Evolutionary conservation across 2,329 filamentous ascomycete genomes (phyloP).

Genomic region (Magnaporthiopsis rhizophila): DNA sequence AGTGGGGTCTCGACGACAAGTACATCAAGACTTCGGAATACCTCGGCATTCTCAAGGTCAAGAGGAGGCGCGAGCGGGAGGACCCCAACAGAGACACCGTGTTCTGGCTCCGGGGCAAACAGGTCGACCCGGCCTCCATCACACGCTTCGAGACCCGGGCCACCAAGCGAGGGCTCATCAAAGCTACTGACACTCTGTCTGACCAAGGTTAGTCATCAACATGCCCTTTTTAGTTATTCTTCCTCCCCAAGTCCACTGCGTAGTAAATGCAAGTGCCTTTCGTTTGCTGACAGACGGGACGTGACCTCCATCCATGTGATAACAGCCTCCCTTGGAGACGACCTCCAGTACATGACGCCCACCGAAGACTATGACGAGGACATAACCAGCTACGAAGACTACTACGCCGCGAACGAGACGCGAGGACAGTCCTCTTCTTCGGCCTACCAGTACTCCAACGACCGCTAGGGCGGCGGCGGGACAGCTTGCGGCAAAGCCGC

Average conservation of each 20-base stretch:
- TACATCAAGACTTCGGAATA: conserved; percentile 25
- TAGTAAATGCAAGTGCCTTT: not conserved
- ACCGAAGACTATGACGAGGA: not conserved
- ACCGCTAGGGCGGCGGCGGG: too few relatives aligned
- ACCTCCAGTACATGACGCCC: not conserved
- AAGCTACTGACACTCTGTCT: conserved; percentile 3
- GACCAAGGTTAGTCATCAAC: conserved; percentile 1
- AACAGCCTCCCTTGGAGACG: not conserved
- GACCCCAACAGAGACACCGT: conserved; percentile 17
- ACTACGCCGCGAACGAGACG: not conserved
- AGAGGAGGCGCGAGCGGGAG: conserved; percentile 15
- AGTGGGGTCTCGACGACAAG: conserved; percentile 25
- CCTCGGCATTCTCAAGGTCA: conserved; percentile 22
- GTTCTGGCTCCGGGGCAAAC: conserved; percentile 20
- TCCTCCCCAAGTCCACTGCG: not conserved
- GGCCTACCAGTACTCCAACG: too few relatives aligned
- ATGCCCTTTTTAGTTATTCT: not conserved
- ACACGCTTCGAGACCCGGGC: conserved; percentile 11
- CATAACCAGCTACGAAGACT: conserved; percentile 1
- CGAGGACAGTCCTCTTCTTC: not conserved
- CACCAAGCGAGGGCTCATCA: conserved; percentile 10
- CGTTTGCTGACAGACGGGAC: not conserved
- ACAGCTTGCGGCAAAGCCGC: too few relatives aligned
- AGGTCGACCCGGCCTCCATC: conserved; percentile 10
- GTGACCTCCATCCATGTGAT: not conserved